These are phyloP conservation scores for Suhomyces maxii DNA, from an alignment of 1,139 yeast species.

Conservation along the genomic window DNA sequence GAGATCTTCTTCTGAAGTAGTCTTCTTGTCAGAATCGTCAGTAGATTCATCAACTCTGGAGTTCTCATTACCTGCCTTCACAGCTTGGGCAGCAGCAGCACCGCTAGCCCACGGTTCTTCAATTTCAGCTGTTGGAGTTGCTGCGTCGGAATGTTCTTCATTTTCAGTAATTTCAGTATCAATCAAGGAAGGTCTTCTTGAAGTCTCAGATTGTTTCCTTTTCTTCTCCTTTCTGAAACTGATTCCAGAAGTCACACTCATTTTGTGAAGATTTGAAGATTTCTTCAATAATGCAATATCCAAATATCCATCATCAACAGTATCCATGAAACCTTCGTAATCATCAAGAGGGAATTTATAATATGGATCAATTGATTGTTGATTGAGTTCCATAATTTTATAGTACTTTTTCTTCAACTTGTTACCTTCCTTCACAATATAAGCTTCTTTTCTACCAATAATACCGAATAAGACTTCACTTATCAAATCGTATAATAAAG, in stretches of 20 bases:
- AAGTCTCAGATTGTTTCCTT: slow-evolving; percentile 6
- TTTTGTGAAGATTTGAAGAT: slow-evolving; percentile 28
- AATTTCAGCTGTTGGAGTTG: neutral
- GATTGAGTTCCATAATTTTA: slow-evolving; percentile 25
- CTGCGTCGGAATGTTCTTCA: slow-evolving; percentile 1
- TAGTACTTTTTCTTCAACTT: slow-evolving; percentile 32
- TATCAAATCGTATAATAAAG: slow-evolving; percentile 65
- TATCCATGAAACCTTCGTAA: slow-evolving; percentile 46
- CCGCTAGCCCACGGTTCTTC: neutral
- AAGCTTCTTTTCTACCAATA: slow-evolving; percentile 62
- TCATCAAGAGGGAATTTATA: slow-evolving; percentile 45
- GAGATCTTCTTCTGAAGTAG: slow-evolving; percentile 25
- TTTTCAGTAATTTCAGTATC: slow-evolving; percentile 5
- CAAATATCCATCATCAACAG: slow-evolving; percentile 62
- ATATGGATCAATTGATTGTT: slow-evolving; percentile 23
- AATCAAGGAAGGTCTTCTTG: slow-evolving; percentile 3
- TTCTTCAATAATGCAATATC: slow-evolving; percentile 56
- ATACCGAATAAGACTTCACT: slow-evolving; percentile 68
- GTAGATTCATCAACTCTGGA: slow-evolving; percentile 12
- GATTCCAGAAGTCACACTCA: slow-evolving; percentile 17
- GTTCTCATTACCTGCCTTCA: neutral
- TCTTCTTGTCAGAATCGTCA: slow-evolving; percentile 21
- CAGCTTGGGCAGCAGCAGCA: neutral
- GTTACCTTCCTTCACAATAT: slow-evolving; percentile 44
- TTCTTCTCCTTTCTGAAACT: slow-evolving; percentile 17